phyloP scores from a whole-genome alignment of 2,329 filamentous ascomycete species.

The Xylariomycetidae sp. region DNA sequence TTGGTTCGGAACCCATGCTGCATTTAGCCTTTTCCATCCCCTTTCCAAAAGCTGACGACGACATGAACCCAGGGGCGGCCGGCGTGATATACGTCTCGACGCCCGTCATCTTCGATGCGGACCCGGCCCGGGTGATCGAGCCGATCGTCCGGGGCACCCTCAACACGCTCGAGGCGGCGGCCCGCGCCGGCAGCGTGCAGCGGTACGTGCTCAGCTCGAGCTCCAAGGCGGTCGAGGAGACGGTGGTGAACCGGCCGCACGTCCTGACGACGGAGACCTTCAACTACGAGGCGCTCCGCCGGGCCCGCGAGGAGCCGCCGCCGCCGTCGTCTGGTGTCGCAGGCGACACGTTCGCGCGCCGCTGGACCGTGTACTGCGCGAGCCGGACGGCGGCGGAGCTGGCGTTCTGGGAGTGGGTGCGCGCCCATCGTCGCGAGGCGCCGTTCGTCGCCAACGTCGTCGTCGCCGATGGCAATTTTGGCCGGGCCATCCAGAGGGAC shows the following conservation, averaged over 20 bases:
- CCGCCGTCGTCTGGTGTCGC: background rate
- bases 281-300: background rate
- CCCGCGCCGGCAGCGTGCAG: background rate
- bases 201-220: slow-evolving; percentile 1
- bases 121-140: background rate
- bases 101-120: background rate
- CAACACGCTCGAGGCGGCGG: slow-evolving; percentile 1
- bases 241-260: background rate
- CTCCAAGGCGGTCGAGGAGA: slow-evolving; percentile 1
- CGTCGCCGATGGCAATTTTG: background rate
- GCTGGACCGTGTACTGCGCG: background rate
- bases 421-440: background rate
- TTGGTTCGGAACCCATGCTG: background rate
- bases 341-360: background rate
- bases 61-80: background rate
- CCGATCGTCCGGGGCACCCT: slow-evolving; percentile 1
- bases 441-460: background rate
- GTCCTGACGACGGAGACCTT: background rate
- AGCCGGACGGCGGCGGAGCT: background rate
- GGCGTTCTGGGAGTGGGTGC: slow-evolving; percentile 1
- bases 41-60: background rate
- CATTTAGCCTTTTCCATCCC: background rate
- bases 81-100: slow-evolving; percentile 1
- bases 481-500: background rate
- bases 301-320: background rate